Evolutionary conservation across 2,329 filamentous ascomycete species (phyloP).

Genomic region (Arthroderma sp.): DNA sequence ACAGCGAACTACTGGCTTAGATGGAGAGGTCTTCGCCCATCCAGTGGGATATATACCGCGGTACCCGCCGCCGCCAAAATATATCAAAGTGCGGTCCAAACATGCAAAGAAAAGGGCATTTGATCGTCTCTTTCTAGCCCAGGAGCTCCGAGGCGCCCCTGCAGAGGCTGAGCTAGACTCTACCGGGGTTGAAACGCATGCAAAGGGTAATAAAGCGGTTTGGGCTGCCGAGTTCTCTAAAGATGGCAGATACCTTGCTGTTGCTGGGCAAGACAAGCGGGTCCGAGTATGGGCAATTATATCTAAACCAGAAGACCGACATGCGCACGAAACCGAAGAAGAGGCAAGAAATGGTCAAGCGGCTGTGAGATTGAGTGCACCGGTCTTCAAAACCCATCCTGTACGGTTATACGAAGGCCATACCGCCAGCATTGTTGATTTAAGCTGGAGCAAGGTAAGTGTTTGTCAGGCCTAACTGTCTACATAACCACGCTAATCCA

Average conservation of each 20-base stretch:
- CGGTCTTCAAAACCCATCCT: constrained; percentile 74
- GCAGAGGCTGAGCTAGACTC: constrained; percentile 21
- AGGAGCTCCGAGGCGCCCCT: constrained; percentile 58
- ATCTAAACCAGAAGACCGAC: constrained; percentile 66
- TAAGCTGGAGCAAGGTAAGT: constrained; percentile 84
- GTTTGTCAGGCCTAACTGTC: not conserved
- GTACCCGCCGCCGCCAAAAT: constrained; percentile 78
- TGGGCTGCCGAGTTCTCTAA: constrained; percentile 91
- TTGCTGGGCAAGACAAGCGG: constrained; percentile 77
- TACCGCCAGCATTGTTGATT: constrained; percentile 69
- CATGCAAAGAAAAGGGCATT: constrained; percentile 76
- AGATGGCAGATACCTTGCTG: constrained; percentile 80
- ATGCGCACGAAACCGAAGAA: constrained; percentile 55
- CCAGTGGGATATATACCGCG: constrained; percentile 72
- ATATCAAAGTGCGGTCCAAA: constrained; percentile 72
- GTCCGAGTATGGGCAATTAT: constrained; percentile 85
- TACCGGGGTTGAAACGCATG: constrained; percentile 23
- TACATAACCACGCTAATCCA: not conserved
- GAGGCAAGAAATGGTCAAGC: constrained; percentile 37
- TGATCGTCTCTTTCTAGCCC: constrained; percentile 77
- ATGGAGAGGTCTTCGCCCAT: constrained; percentile 71
- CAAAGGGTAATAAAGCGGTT: constrained; percentile 49
- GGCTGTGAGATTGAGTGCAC: constrained; percentile 63
- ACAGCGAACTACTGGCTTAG: constrained; percentile 64
- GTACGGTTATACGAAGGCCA: constrained; percentile 73